phyloP scores from a whole-genome alignment of 768 basidiomycete species.

The Panaeolus cyanescens region DNA sequence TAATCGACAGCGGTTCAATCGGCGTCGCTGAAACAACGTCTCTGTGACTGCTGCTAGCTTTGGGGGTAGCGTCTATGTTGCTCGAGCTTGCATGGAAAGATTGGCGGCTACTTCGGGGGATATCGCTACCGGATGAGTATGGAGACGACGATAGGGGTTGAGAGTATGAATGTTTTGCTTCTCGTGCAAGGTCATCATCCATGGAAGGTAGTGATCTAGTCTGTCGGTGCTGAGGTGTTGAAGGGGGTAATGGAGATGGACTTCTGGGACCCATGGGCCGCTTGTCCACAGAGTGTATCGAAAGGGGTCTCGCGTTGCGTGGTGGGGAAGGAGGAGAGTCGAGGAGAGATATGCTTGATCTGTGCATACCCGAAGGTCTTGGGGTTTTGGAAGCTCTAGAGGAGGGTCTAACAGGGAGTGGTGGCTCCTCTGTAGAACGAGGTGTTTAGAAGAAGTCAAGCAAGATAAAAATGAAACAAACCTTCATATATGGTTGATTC shows the following conservation, averaged over 20 bases:
- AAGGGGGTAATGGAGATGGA: conserved; percentile 66
- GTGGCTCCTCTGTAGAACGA: conserved; percentile 55
- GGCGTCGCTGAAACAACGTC: conserved; percentile 38
- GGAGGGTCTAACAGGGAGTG: conserved; percentile 51
- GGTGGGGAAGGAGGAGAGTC: conserved; percentile 44
- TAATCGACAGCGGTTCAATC: conserved; percentile 82
- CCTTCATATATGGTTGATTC: conserved; percentile 84
- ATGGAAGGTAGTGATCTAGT: conserved; percentile 39
- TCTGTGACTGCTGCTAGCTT: conserved; percentile 29
- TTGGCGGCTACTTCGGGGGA: conserved; percentile 75
- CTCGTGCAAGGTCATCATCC: conserved; percentile 48
- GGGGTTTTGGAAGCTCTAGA: conserved; percentile 49
- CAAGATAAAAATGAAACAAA: conserved; percentile 27
- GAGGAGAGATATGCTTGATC: conserved; percentile 49
- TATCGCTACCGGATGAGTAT: conserved; percentile 35
- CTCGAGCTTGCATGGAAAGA: conserved; percentile 52
- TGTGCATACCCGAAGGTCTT: conserved; percentile 28
- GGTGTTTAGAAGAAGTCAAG: conserved; percentile 11
- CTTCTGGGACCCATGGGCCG: conserved; percentile 76
- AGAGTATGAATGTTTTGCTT: conserved; percentile 27
- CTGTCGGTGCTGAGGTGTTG: conserved; percentile 33
- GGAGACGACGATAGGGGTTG: conserved; percentile 26
- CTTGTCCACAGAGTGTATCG: conserved; percentile 53
- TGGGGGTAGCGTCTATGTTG: conserved; percentile 59
- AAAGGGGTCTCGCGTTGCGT: conserved; percentile 42